A percentile compares a stretch with the other conserved stretches of the same genome.
These are phyloP conservation scores for Zygosaccharomyces sapae DNA, from an alignment of 1,139 yeast genomes.

Conservation along the genomic window DNA sequence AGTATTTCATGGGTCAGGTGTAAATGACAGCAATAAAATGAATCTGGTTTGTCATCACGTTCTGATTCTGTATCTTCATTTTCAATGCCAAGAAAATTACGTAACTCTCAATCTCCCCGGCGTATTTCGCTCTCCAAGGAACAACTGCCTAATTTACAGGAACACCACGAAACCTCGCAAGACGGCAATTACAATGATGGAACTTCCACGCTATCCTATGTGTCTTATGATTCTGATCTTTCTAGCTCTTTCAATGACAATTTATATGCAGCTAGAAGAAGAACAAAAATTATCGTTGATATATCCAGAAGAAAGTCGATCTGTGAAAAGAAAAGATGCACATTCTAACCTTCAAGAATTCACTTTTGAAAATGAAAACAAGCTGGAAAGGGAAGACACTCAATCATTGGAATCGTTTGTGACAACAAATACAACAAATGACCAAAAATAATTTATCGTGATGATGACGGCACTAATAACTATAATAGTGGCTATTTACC, in stretches of 20 bases:
- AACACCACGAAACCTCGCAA: conserved; percentile 8
- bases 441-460: conserved; percentile 5
- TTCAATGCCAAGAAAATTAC: background rate
- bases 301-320: conserved; percentile 1
- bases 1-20: conserved; percentile 23
- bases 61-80: conserved; percentile 6
- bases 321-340: conserved; percentile 21
- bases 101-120: conserved; percentile 9
- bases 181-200: conserved; percentile 5
- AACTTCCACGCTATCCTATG: conserved; percentile 19
- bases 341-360: conserved; percentile 21
- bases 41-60: background rate
- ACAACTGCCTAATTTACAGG: conserved; percentile 14
- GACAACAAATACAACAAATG: conserved; percentile 9
- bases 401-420: conserved; percentile 13
- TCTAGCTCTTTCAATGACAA: conserved; percentile 6
- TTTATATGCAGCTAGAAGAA: conserved; percentile 1
- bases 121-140: conserved; percentile 16
- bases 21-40: conserved; percentile 2
- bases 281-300: background rate
- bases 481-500: background rate
- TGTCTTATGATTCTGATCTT: conserved; percentile 21
- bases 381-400: conserved; percentile 1
- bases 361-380: conserved; percentile 19
- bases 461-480: conserved; percentile 1